Percentiles rank a stretch among this genome's conserved stretches.
Evolutionary conservation across 768 basidiomycete genomes (phyloP).

Genomic region (Chalciporus pseudorubinellus): DNA sequence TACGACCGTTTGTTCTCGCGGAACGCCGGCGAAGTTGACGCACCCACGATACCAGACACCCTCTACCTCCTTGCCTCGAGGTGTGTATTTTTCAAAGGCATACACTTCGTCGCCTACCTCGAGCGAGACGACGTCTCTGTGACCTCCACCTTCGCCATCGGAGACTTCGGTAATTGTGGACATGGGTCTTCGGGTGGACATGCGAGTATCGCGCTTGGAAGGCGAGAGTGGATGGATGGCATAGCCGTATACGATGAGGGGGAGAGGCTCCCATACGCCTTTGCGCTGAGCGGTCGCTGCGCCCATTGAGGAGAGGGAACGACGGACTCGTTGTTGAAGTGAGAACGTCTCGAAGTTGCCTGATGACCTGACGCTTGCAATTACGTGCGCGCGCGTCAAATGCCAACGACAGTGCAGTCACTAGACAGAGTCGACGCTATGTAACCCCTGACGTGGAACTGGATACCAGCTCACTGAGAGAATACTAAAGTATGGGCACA

Average conservation of each 20-base stretch:
- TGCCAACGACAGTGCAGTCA: no score
- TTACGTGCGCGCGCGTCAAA: no score
- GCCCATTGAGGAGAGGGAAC: constrained; percentile 14
- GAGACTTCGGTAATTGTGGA: constrained; percentile 46
- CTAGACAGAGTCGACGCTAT: no score
- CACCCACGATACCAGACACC: constrained; percentile 94
- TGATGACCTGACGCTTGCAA: no score
- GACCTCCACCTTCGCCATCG: constrained; percentile 59
- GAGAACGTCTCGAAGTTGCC: no score
- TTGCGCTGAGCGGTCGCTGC: constrained; percentile 30
- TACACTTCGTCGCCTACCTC: constrained; percentile 97
- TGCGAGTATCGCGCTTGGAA: constrained; percentile 67
- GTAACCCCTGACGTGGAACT: no score
- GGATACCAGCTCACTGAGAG: no score
- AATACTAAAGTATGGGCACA: no score
- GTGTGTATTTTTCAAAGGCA: constrained; percentile 90
- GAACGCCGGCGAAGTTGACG: constrained; percentile 31
- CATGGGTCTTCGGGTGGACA: constrained; percentile 43
- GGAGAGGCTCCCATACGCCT: constrained; percentile 62
- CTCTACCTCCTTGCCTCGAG: constrained; percentile 68
- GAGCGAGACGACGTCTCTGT: constrained; percentile 77
- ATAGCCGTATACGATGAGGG: constrained; percentile 86
- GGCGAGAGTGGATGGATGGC: constrained; percentile 82
- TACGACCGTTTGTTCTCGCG: not conserved
- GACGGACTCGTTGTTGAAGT: not conserved